Evolutionary conservation across 768 basidiomycete genomes (phyloP).

Genomic region (Gymnopilus junonius): DNA sequence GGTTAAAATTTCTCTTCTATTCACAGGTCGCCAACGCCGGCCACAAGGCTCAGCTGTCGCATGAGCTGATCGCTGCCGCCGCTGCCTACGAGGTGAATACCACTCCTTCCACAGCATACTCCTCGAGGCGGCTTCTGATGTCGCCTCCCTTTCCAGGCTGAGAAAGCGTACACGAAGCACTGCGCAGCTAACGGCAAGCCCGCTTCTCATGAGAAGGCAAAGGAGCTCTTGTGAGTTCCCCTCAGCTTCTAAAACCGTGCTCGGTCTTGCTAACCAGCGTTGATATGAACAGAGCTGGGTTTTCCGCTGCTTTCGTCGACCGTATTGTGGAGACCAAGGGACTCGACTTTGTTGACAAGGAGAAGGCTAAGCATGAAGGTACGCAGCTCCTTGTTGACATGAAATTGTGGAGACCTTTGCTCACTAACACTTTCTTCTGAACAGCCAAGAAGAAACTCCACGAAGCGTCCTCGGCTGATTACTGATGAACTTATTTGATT

Average conservation of each 20-base stretch:
- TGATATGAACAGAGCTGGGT: neutral
- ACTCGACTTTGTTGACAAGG: neutral
- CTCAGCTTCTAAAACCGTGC: too few relatives aligned
- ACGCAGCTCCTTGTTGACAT: neutral
- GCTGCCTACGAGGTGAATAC: conserved; percentile 61
- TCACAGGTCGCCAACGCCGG: conserved; percentile 48
- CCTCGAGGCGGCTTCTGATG: neutral
- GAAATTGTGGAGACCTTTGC: too few relatives aligned
- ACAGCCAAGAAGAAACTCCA: neutral
- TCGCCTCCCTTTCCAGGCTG: conserved; percentile 43
- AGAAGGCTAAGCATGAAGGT: conserved; percentile 2
- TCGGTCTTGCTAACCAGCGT: neutral
- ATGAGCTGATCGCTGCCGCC: conserved; percentile 71
- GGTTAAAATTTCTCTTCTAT: too few relatives aligned
- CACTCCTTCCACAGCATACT: neutral
- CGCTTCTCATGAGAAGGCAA: conserved; percentile 55
- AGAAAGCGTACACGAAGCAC: conserved; percentile 67
- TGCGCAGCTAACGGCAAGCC: conserved; percentile 50
- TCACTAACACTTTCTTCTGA: neutral
- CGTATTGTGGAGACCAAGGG: neutral
- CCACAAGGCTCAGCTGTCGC: conserved; percentile 63
- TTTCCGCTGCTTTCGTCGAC: neutral
- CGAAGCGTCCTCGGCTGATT: neutral
- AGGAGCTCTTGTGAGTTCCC: conserved; percentile 52
- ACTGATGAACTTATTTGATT: neutral